Evolutionary conservation across 768 basidiomycete species (phyloP).

Genomic region (Coprinopsis strossmayeri): DNA sequence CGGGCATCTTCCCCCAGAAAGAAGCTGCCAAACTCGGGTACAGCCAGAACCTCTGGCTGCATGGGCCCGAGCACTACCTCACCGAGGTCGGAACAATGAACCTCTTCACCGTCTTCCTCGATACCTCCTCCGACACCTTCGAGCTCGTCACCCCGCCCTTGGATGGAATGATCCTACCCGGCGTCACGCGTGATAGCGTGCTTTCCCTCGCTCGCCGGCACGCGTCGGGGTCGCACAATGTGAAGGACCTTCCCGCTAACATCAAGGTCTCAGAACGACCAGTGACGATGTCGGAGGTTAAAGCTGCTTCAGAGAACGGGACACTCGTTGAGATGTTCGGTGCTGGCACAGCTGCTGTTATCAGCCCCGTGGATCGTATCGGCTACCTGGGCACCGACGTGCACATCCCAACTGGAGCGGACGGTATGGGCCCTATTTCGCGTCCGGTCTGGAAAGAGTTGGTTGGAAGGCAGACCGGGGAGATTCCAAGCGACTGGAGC

Average conservation of each 20-base stretch:
- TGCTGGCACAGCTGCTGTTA: slow-evolving; percentile 78
- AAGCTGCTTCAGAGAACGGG: slow-evolving; percentile 50
- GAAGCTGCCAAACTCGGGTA: slow-evolving; percentile 63
- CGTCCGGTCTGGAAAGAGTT: slow-evolving; percentile 59
- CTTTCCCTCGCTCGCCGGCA: slow-evolving; percentile 67
- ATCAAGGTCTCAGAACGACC: slow-evolving; percentile 61
- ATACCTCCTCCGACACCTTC: slow-evolving; percentile 16
- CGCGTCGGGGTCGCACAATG: slow-evolving; percentile 31
- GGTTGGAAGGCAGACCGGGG: slow-evolving; percentile 66
- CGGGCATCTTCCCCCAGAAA: slow-evolving; percentile 58
- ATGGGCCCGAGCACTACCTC: slow-evolving; percentile 58
- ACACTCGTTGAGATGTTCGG: slow-evolving; percentile 78
- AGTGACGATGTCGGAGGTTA: slow-evolving; percentile 73
- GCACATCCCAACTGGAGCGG: slow-evolving; percentile 33
- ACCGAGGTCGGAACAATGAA: slow-evolving; percentile 91
- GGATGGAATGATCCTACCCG: slow-evolving; percentile 89
- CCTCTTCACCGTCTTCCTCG: slow-evolving; percentile 48
- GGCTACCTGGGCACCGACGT: slow-evolving; percentile 65
- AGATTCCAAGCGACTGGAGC: slow-evolving; percentile 9
- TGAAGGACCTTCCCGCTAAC: slow-evolving; percentile 48
- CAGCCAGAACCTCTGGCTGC: slow-evolving; percentile 85
- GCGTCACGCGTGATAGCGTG: slow-evolving; percentile 85
- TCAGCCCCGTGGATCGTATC: slow-evolving; percentile 65
- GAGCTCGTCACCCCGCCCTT: slow-evolving; percentile 87
- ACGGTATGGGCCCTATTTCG: slow-evolving; percentile 49